A percentile compares a stretch with the other conserved stretches of the same genome.
These are phyloP conservation scores for Thelephora terrestris DNA, from an alignment of 1,284 basidiomycete genomes.

Conservation along the genomic window DNA sequence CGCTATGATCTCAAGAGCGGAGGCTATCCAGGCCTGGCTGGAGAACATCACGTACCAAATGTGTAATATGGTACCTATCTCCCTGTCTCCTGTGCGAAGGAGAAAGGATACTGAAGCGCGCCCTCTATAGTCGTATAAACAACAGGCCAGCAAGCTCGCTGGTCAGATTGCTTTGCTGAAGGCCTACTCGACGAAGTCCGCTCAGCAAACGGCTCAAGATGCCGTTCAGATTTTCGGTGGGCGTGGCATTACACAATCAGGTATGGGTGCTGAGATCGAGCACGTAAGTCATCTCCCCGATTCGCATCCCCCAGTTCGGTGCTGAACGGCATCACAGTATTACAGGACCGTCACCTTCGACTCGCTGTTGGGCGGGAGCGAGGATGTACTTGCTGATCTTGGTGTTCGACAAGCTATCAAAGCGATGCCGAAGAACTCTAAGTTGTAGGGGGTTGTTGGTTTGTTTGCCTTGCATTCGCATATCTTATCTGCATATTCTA, in stretches of 20 bases:
- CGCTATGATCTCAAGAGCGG: slow-evolving; percentile 75
- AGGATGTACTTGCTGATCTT: slow-evolving; percentile 28
- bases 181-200: slow-evolving; percentile 21
- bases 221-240: slow-evolving; percentile 48
- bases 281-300: slow-evolving; percentile 33
- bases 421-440: slow-evolving; percentile 46
- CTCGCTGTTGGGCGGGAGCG: slow-evolving; percentile 11
- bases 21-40: slow-evolving; percentile 78
- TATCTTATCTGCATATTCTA: background rate
- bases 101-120: background rate
- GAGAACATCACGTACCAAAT: slow-evolving; percentile 89
- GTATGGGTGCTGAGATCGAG: slow-evolving; percentile 49
- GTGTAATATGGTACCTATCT: slow-evolving; percentile 63
- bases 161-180: slow-evolving; percentile 25
- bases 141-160: slow-evolving; percentile 31
- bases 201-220: slow-evolving; percentile 28
- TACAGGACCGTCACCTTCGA: slow-evolving; percentile 13
- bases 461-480: background rate
- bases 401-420: slow-evolving; percentile 55
- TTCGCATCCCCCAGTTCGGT: background rate
- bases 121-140: slow-evolving; percentile 24
- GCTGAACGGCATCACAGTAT: slow-evolving; percentile 6
- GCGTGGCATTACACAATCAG: slow-evolving; percentile 40
- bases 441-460: slow-evolving; percentile 22
- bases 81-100: background rate